Percentiles rank a stretch among this genome's conserved stretches.
phyloP scores from a whole-genome alignment of 2,329 filamentous ascomycete genomes.

The Apiospora aurea region DNA sequence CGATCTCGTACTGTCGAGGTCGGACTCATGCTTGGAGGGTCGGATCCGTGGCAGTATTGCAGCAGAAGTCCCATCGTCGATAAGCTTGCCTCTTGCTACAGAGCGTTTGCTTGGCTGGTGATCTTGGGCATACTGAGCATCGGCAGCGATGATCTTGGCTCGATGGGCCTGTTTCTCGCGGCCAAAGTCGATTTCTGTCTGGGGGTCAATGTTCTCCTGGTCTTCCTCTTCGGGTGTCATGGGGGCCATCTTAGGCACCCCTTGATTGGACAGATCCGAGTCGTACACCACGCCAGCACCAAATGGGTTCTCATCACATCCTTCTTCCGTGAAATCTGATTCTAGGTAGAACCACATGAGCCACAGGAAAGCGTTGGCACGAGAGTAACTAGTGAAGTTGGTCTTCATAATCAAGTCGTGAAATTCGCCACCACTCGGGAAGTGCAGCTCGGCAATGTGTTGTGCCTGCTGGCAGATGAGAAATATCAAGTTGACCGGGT shows the following conservation, averaged over 20 bases:
- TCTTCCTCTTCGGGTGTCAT: conserved; percentile 71
- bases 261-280: conserved; percentile 70
- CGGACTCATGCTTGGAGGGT: conserved; percentile 67
- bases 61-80: conserved; percentile 60
- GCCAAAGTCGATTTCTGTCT: conserved; percentile 49
- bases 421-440: conserved; percentile 85
- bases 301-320: conserved; percentile 89
- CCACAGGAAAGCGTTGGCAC: conserved; percentile 92
- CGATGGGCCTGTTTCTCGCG: conserved; percentile 72
- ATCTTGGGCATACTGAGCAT: conserved; percentile 72
- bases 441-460: conserved; percentile 92
- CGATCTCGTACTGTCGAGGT: conserved; percentile 59
- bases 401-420: conserved; percentile 96
- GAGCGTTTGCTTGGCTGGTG: conserved; percentile 63
- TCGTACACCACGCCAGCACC: conserved; percentile 74
- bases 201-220: conserved; percentile 77
- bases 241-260: conserved; percentile 70
- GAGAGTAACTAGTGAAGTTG: conserved; percentile 79
- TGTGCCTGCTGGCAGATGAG: conserved; percentile 88
- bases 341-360: conserved; percentile 99
- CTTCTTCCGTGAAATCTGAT: conserved; percentile 89
- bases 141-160: conserved; percentile 76
- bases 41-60: conserved; percentile 69
- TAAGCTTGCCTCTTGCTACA: conserved; percentile 38
- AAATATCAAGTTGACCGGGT: conserved; percentile 97